phyloP scores from a whole-genome alignment of 2,329 filamentous ascomycete species.

The Fusarium sp. region DNA sequence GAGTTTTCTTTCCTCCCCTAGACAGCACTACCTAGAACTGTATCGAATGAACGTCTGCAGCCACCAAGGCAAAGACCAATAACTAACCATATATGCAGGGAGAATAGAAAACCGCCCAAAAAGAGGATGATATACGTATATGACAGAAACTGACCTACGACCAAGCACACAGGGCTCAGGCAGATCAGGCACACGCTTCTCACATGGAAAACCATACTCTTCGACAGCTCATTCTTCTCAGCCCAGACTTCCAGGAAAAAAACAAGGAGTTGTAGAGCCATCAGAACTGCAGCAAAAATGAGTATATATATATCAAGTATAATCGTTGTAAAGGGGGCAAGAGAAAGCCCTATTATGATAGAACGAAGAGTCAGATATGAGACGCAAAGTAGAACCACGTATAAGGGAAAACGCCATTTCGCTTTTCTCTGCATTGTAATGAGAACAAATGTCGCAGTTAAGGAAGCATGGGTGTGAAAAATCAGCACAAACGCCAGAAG shows the following conservation, averaged over 20 bases:
- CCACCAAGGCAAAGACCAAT: neutral
- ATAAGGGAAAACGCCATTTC: neutral
- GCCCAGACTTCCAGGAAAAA: neutral
- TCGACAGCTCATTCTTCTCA: neutral
- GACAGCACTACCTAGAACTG: neutral
- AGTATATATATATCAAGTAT: rapidly evolving
- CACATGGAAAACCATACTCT: rapidly evolving
- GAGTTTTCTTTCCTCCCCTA: too few relatives aligned
- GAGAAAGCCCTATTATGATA: neutral
- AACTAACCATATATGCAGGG: neutral
- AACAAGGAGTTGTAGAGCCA: rapidly evolving
- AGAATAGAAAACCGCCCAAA: neutral
- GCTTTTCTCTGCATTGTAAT: rapidly evolving
- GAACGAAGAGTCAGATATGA: neutral
- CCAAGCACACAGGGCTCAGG: neutral
- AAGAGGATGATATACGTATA: rapidly evolving
- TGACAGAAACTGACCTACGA: rapidly evolving
- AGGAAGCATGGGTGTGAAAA: neutral
- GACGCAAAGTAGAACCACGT: neutral
- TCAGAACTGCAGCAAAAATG: neutral
- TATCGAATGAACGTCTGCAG: neutral
- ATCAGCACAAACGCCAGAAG: rapidly evolving
- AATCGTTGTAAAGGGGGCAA: rapidly evolving
- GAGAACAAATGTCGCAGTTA: neutral
- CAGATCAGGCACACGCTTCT: rapidly evolving